These are phyloP conservation scores for Phytophthora tentaculata DNA, from an alignment of 352 stramenopile genomes.

Conservation along the genomic window DNA sequence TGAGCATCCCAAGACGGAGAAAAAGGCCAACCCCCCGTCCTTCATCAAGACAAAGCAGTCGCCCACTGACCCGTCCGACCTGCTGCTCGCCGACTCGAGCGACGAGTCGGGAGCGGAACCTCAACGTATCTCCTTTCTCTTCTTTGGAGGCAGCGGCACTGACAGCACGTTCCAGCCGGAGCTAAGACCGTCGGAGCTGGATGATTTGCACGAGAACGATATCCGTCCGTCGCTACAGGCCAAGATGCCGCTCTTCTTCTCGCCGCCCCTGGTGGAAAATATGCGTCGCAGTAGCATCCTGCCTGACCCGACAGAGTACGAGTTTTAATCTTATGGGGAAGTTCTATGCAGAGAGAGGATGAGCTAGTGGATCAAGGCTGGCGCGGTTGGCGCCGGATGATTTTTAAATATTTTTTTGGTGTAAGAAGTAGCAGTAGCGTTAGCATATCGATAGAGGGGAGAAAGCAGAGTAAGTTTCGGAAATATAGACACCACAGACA, in stretches of 20 bases:
- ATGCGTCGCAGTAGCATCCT: constrained; percentile 54
- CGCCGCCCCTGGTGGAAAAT: constrained; percentile 45
- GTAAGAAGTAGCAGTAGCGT: constrained; percentile 34
- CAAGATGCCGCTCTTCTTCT: constrained; percentile 78
- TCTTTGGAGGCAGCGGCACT: constrained; percentile 67
- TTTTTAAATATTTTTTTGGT: constrained; percentile 47
- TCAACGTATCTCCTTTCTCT: constrained; percentile 51
- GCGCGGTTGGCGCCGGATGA: constrained; percentile 12
- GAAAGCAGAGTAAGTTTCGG: constrained; percentile 9
- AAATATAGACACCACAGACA: constrained; percentile 36
- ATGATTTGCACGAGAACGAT: constrained; percentile 51
- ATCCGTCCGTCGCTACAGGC: constrained; percentile 63
- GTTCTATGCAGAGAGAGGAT: background rate
- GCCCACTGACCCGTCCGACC: constrained; percentile 34
- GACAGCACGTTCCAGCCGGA: constrained; percentile 59
- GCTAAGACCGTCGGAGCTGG: constrained; percentile 39
- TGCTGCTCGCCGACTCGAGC: constrained; percentile 38
- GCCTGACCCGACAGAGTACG: constrained; percentile 61
- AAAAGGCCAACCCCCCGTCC: constrained; percentile 20
- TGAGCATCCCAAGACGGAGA: constrained; percentile 24
- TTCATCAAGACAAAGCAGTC: constrained; percentile 27
- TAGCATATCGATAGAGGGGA: constrained; percentile 30
- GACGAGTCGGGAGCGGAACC: constrained; percentile 32
- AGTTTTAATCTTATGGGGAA: constrained; percentile 43
- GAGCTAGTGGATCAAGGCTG: constrained; percentile 3